A percentile compares a stretch with the other conserved stretches of the same genome.
These are phyloP conservation scores for Alectoria sarmentosa DNA, from an alignment of 495 filamentous ascomycete species.

Conservation along the genomic window DNA sequence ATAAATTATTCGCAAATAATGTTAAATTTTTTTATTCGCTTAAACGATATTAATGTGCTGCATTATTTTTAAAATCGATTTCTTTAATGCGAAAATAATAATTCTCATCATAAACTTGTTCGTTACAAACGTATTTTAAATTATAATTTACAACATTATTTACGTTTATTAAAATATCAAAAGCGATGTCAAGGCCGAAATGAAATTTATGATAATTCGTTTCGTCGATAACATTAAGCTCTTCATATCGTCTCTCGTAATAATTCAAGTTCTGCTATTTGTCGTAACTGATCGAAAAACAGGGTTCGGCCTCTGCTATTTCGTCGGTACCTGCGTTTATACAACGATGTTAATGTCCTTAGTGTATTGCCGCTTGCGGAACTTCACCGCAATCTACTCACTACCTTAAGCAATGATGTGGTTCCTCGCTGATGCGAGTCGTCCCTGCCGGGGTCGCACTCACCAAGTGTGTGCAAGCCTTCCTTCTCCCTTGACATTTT, in stretches of 20 bases:
- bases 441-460: too few species aligned
- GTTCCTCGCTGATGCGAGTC: too few species aligned
- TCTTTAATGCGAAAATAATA: too few species aligned
- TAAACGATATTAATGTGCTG: neutral
- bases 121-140: neutral
- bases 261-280: neutral
- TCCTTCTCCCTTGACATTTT: too few species aligned
- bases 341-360: too few species aligned
- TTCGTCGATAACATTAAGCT: too few species aligned
- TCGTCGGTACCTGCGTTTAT: neutral
- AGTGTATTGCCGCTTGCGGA: too few species aligned
- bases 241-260: too few species aligned
- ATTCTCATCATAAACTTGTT: neutral
- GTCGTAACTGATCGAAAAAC: neutral
- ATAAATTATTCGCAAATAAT: slow-evolving; percentile 1
- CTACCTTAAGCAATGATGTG: too few species aligned
- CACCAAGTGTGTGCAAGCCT: too few species aligned
- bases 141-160: neutral
- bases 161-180: slow-evolving; percentile 6
- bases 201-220: slow-evolving; percentile 3
- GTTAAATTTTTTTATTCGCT: neutral
- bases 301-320: neutral
- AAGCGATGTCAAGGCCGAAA: neutral
- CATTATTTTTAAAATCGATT: neutral
- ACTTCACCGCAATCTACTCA: too few species aligned